Evolutionary conservation across 352 stramenopile genomes (phyloP).

Genomic region (Phytophthora multivora): DNA sequence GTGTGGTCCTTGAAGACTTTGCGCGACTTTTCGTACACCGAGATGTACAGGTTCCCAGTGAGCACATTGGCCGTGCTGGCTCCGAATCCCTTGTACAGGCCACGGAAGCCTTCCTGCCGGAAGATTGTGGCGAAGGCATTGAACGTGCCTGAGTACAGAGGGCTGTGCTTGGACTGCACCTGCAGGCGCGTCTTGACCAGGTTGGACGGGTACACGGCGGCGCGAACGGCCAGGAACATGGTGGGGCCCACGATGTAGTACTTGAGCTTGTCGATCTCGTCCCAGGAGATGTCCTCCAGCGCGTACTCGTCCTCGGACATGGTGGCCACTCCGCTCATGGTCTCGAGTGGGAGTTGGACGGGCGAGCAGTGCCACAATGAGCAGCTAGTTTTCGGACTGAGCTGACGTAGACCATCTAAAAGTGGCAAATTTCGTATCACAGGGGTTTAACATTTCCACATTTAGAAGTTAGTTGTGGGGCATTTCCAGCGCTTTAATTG

Average conservation of each 20-base stretch:
- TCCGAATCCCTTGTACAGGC: conserved; percentile 90
- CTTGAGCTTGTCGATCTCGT: conserved; percentile 88
- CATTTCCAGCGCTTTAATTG: too few relatives aligned
- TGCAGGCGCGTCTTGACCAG: conserved; percentile 90
- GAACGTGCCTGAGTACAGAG: conserved; percentile 80
- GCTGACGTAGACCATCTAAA: too few relatives aligned
- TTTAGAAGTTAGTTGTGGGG: too few relatives aligned
- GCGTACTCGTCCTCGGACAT: conserved; percentile 36
- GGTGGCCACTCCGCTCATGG: conserved; percentile 27
- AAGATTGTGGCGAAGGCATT: conserved; percentile 88
- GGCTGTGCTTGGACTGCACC: conserved; percentile 73
- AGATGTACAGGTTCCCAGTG: conserved; percentile 91
- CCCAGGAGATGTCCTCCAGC: conserved; percentile 88
- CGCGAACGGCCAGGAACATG: conserved; percentile 83
- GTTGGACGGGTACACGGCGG: conserved; percentile 87
- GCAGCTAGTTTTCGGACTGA: too few relatives aligned
- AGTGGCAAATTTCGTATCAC: too few relatives aligned
- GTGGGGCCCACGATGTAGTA: conserved; percentile 87
- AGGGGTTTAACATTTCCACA: too few relatives aligned
- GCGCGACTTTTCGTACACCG: conserved; percentile 84
- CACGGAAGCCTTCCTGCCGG: conserved; percentile 70
- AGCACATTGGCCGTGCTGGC: conserved; percentile 85
- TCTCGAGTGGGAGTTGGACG: too few relatives aligned
- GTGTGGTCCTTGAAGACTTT: conserved; percentile 70
- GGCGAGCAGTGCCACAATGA: too few relatives aligned